Conservation (phyloP, 805 yeast species). For the Myxozyma kluyveri region DNA sequence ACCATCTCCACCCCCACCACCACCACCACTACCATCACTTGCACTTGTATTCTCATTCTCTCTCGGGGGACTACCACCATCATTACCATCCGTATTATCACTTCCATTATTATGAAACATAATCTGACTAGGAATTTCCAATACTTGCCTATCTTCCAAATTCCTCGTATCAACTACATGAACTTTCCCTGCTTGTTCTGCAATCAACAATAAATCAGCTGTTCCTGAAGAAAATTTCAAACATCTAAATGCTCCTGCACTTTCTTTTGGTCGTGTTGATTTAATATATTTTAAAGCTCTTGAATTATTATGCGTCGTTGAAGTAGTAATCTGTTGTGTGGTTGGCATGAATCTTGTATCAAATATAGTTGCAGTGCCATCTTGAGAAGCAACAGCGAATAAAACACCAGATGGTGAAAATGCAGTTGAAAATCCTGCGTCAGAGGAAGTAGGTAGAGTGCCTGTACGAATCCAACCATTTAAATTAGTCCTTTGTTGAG, state of each 20-base stretch:
- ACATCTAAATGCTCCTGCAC: constrained; percentile 66
- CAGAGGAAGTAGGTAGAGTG: constrained; percentile 58
- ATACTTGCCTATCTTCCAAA: constrained; percentile 69
- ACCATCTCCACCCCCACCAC: too few relatives aligned
- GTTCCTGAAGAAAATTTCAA: constrained; percentile 60
- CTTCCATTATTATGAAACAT: background rate
- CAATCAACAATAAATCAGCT: constrained; percentile 71
- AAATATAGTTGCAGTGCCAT: constrained; percentile 73
- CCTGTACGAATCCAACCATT: constrained; percentile 39
- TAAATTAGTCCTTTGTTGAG: background rate
- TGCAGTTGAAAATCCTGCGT: constrained; percentile 78
- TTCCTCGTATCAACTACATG: constrained; percentile 80
- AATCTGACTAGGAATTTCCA: constrained; percentile 38
- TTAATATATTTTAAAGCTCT: constrained; percentile 41
- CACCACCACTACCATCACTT: too few relatives aligned
- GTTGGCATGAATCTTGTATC: constrained; percentile 62
- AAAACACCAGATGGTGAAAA: constrained; percentile 72
- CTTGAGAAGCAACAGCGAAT: constrained; percentile 81
- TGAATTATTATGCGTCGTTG: background rate
- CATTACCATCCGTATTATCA: too few relatives aligned
- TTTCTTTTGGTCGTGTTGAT: constrained; percentile 43
- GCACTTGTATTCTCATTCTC: too few relatives aligned
- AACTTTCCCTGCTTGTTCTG: constrained; percentile 84
- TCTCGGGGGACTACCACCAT: too few relatives aligned
- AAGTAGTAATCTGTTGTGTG: constrained; percentile 25